These are phyloP conservation scores for Hortaea sp. DNA, from an alignment of 2,329 filamentous ascomycete genomes.

Conservation along the genomic window DNA sequence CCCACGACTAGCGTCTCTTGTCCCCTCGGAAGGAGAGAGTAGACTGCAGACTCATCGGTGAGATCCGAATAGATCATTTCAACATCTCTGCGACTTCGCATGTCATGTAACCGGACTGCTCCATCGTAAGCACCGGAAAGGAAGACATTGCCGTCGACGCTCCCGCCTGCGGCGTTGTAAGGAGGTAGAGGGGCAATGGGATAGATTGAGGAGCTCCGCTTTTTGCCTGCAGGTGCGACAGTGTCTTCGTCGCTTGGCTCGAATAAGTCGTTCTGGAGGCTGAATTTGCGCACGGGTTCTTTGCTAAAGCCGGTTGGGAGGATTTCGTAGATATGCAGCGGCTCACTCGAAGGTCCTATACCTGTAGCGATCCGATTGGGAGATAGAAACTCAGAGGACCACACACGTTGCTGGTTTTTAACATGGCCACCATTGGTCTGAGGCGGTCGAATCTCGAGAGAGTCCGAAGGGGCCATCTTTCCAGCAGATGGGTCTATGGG, in stretches of 20 bases:
- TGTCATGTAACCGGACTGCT: slow-evolving; percentile 48
- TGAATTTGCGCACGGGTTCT: slow-evolving; percentile 31
- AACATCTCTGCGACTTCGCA: slow-evolving; percentile 41
- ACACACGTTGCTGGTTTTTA: slow-evolving; percentile 21
- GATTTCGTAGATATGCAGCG: slow-evolving; percentile 42
- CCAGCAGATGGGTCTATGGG: slow-evolving; percentile 12
- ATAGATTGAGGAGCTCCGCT: slow-evolving; percentile 31
- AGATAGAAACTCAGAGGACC: slow-evolving; percentile 47
- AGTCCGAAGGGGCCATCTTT: slow-evolving; percentile 28
- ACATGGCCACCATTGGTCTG: not conserved
- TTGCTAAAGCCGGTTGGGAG: slow-evolving; percentile 33
- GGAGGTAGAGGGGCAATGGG: slow-evolving; percentile 33
- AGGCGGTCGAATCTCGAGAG: slow-evolving; percentile 18
- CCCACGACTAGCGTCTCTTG: slow-evolving; percentile 49
- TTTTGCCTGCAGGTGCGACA: not conserved
- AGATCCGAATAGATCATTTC: slow-evolving; percentile 43
- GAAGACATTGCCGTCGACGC: slow-evolving; percentile 41
- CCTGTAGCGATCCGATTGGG: slow-evolving; percentile 42
- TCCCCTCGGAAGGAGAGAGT: slow-evolving; percentile 48
- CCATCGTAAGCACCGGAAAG: slow-evolving; percentile 52
- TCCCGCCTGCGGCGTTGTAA: slow-evolving; percentile 15
- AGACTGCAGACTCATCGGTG: slow-evolving; percentile 49
- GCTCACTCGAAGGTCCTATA: slow-evolving; percentile 32
- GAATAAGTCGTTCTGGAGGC: slow-evolving; percentile 20
- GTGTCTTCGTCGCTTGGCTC: slow-evolving; percentile 7